Base-by-base conservation (phyloP, 164 flowering plant species). In the Nymphaea colorata region DNA sequence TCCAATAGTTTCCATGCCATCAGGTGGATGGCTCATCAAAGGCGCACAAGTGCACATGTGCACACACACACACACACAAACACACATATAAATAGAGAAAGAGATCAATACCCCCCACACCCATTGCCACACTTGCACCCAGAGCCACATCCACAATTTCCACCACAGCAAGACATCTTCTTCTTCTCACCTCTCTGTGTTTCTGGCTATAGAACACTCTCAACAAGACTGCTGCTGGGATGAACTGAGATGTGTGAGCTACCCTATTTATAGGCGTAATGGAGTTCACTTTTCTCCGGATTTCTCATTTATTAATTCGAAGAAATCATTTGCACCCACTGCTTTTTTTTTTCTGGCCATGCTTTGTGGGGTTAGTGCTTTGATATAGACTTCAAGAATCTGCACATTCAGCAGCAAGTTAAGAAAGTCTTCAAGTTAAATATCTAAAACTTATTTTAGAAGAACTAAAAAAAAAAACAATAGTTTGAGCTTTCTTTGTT, bases 91-190 rank as follows among this genome's bases (percentile, higher is more conserved):
- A 25, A 25, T 0, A 25, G 14, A 51, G 14, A 3, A 51, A 51
- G 57, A 3, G 14, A 15, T 10, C 57, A 51, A 51, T 74, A 83
- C 87, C 87, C 85, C 51, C 70, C 73, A 41, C 91, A 84, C 15
- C 87, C 80, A 64, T 8, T 69, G 76, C 84, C 86, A 76, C 91
- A 86, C 74, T 71, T 68, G 85, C 87, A 85, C 74, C 76, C 74
- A 17, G 86, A 15, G 3, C 85, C 87, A 41, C 89, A 87, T 7
- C 87, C 86, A 64, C 91, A 86, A 76, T 82, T 86, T 72, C 88
- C 91, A 47, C 85, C 86, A 16, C 86, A 85, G 84, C 88, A 81
- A 64, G 88, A 81, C 90, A 84, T 86, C 62, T 74, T 84, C 43
- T 64, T 10, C 11, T 4, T 12, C 8, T 4, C 8, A 15, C 4